phyloP scores from a whole-genome alignment of 1,284 basidiomycete genomes.

The Ceratobasidium sp. region DNA sequence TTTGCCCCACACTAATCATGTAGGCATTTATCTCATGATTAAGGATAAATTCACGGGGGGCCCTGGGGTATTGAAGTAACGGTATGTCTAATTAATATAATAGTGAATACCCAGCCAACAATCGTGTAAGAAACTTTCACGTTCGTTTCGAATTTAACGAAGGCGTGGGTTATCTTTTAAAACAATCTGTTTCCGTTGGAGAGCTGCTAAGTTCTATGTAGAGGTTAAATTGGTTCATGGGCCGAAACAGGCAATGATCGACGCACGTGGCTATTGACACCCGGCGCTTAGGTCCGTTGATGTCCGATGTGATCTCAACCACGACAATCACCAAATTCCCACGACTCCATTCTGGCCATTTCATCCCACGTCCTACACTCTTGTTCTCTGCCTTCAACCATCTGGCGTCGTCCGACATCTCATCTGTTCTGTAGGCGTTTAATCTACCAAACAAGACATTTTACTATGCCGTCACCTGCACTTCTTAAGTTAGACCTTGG shows the following conservation, averaged over 20 bases:
- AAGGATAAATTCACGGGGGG: no score
- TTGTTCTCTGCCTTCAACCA: not conserved
- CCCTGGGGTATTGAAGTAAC: no score
- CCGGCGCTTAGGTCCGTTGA: not conserved
- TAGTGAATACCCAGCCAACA: no score
- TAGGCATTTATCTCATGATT: no score
- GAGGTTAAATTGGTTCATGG: not conserved
- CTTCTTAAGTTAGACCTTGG: constrained; percentile 32
- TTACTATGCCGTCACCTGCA: constrained; percentile 36
- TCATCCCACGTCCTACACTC: constrained; percentile 9
- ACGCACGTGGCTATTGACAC: not conserved
- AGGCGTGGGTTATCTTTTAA: not conserved
- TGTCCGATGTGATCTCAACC: constrained; percentile 24
- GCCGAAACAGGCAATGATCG: not conserved
- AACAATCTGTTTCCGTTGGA: no score
- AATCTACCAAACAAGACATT: not conserved
- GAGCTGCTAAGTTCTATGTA: no score
- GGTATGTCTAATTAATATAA: no score
- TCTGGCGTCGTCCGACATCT: not conserved
- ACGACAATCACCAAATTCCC: constrained; percentile 32
- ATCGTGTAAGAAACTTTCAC: no score
- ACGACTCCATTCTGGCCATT: constrained; percentile 37
- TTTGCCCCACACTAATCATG: no score
- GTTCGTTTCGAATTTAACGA: not conserved
- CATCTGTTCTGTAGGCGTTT: not conserved